Conservation (phyloP, 1,284 basidiomycete species). For the Sanguinoderma infundibulare region DNA sequence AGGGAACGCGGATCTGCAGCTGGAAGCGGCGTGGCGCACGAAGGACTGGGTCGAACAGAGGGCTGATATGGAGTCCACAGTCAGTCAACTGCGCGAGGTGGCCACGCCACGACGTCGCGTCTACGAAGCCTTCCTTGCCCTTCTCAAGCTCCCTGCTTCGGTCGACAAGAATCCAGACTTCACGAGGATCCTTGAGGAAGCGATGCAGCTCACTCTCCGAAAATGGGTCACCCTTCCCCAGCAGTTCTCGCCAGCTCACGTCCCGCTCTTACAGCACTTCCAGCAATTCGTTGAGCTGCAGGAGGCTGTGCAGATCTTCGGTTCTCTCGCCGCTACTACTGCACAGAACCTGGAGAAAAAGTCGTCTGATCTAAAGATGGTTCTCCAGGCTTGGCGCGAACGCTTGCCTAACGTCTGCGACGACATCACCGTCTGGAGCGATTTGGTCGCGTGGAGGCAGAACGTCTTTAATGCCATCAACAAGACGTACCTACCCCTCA, state of each 20-base stretch:
- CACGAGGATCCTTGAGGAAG: slow-evolving; percentile 89
- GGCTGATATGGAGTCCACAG: slow-evolving; percentile 85
- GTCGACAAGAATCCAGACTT: slow-evolving; percentile 82
- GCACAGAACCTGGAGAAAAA: slow-evolving; percentile 93
- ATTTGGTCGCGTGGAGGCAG: slow-evolving; percentile 97
- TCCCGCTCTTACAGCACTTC: slow-evolving; percentile 96
- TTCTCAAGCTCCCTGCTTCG: slow-evolving; percentile 71
- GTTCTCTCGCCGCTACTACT: slow-evolving; percentile 87
- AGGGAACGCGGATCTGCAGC: slow-evolving; percentile 88
- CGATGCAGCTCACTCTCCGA: slow-evolving; percentile 94
- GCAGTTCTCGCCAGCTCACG: slow-evolving; percentile 89
- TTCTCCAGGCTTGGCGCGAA: slow-evolving; percentile 97
- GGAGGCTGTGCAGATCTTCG: slow-evolving; percentile 95
- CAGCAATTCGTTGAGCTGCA: slow-evolving; percentile 99
- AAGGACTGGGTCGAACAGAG: slow-evolving; percentile 90
- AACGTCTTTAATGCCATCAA: slow-evolving; percentile 94
- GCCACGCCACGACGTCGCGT: slow-evolving; percentile 93
- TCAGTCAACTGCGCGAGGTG: slow-evolving; percentile 82
- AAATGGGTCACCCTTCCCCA: slow-evolving; percentile 95
- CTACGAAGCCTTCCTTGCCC: slow-evolving; percentile 93
- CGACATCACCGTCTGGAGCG: slow-evolving; percentile 99
- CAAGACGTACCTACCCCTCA: slow-evolving; percentile 93
- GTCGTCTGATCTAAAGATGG: slow-evolving; percentile 94
- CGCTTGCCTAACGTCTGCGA: slow-evolving; percentile 95
- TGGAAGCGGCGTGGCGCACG: slow-evolving; percentile 96